Evolutionary conservation across 2,329 filamentous ascomycete genomes (phyloP).

Genomic region (Trichoderma oligosporum): DNA sequence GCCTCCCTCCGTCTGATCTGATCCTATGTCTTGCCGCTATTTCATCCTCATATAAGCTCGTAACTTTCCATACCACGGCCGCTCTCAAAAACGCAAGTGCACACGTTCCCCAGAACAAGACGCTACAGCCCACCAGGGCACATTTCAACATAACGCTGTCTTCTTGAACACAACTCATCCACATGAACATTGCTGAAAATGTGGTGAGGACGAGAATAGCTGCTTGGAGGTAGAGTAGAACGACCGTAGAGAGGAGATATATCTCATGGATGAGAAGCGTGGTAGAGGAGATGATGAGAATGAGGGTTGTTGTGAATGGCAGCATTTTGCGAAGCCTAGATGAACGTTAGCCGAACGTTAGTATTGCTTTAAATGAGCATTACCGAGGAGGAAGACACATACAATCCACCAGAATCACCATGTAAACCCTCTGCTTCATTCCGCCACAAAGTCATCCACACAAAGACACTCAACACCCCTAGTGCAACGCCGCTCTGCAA

Average conservation of each 20-base stretch:
- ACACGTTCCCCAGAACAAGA: slow-evolving; percentile 29
- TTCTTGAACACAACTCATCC: slow-evolving; percentile 26
- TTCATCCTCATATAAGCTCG: background rate
- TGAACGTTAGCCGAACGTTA: slow-evolving; percentile 5
- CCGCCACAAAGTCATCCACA: slow-evolving; percentile 29
- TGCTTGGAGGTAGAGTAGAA: slow-evolving; percentile 29
- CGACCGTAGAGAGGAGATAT: slow-evolving; percentile 27
- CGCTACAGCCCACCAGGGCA: slow-evolving; percentile 28
- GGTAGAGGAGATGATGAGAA: slow-evolving; percentile 25
- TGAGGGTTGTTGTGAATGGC: slow-evolving; percentile 22
- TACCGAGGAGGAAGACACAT: no score
- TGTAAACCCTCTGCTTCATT: slow-evolving; percentile 20
- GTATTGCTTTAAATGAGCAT: background rate
- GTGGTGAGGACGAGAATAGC: slow-evolving; percentile 27
- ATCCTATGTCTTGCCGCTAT: no score
- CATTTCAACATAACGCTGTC: slow-evolving; percentile 25
- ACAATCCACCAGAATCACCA: slow-evolving; percentile 27
- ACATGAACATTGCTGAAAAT: slow-evolving; percentile 22
- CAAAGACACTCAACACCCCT: slow-evolving; percentile 27
- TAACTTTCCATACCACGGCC: slow-evolving; percentile 28
- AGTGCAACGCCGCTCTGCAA: slow-evolving; percentile 28
- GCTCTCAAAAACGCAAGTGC: slow-evolving; percentile 31
- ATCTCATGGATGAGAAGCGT: slow-evolving; percentile 29
- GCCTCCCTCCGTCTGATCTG: background rate
- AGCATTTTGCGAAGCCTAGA: slow-evolving; percentile 30